Base-by-base conservation (phyloP, 1,284 basidiomycete species). In the Austroboletus olivaceoglutinosus region DNA sequence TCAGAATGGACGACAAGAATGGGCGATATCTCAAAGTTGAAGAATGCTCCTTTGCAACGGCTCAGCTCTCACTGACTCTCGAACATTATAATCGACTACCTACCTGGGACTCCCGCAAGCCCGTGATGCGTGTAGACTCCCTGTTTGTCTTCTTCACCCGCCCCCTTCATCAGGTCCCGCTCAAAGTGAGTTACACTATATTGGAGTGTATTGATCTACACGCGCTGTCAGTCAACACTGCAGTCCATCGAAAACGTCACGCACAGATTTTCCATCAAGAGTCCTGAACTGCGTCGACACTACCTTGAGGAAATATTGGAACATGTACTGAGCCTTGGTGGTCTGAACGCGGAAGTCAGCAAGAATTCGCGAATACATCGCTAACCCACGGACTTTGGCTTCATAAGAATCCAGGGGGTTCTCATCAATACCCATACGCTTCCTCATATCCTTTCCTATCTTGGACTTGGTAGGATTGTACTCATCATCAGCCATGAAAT, bases 21-120 rank as follows among this genome's bases (percentile, higher is more conserved):
- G 2, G 94, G 95, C n/a, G 93, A 96, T 65, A 99, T 98, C 68
- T 99, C 97, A 69, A 89, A 96, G 75, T 95, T 98, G 83, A 97
- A 89, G 76, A 93, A 97, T 18, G 88, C 86, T 39, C 91, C 86
- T 81, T 39, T 34, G 49, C 27, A 23, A 11, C 36, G 16, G 21
- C 29, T 50, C 29, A 50, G 43, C 16, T 13, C 34, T 33, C 33
- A 48, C 33, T 23, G 10, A 34, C 11, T 4, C 38, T 38, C 22
- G 18, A 34, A 13, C 23, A 50, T 31, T 39, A 47, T 30, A 27
- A 54, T 43, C 13, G 58, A 25, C 29, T 43, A 71, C 60, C 64
- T 69, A 76, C 89, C 89, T 48, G 92, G 91, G 41, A 90, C 73
- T 34, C 95, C 95, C 39, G 75, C 74, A 51, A 83, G 79, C 48